A percentile compares a stretch with the other conserved stretches of the same genome.
Evolutionary conservation across 1,139 yeast genomes (phyloP).

Genomic region (Suhomyces bolitotheri): DNA sequence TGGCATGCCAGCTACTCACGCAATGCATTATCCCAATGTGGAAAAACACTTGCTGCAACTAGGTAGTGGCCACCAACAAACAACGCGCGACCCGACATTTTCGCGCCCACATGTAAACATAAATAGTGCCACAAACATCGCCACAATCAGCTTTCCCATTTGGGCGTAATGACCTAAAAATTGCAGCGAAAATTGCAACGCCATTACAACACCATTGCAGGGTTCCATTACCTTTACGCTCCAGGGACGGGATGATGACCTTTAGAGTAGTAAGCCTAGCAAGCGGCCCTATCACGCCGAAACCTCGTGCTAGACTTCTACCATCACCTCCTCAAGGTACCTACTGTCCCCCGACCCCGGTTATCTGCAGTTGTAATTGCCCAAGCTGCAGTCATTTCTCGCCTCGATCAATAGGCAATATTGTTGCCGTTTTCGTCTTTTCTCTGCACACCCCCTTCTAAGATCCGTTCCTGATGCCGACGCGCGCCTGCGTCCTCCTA

Average conservation of each 20-base stretch:
- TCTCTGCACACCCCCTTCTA: conserved; percentile 1
- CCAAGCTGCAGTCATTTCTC: no score
- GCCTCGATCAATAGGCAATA: no score
- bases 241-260: no score
- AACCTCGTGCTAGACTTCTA: no score
- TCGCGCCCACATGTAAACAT: conserved; percentile 11
- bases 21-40: conserved; percentile 9
- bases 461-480: conserved; percentile 4
- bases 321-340: no score
- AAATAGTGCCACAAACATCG: conserved; percentile 10
- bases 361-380: no score
- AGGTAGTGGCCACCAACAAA: conserved; percentile 10
- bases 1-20: conserved; percentile 4
- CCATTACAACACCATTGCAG: no score
- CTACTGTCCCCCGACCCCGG: no score
- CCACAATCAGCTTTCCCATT: conserved; percentile 11
- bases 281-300: no score
- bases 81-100: conserved; percentile 8
- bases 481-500: neutral
- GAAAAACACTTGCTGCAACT: conserved; percentile 12
- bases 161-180: conserved; percentile 11
- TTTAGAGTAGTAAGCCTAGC: no score
- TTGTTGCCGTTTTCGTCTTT: neutral
- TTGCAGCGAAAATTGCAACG: conserved; percentile 10
- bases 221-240: no score